phyloP scores from a whole-genome alignment of 1,139 yeast species.

The Yamadazyma atmosphaerica region DNA sequence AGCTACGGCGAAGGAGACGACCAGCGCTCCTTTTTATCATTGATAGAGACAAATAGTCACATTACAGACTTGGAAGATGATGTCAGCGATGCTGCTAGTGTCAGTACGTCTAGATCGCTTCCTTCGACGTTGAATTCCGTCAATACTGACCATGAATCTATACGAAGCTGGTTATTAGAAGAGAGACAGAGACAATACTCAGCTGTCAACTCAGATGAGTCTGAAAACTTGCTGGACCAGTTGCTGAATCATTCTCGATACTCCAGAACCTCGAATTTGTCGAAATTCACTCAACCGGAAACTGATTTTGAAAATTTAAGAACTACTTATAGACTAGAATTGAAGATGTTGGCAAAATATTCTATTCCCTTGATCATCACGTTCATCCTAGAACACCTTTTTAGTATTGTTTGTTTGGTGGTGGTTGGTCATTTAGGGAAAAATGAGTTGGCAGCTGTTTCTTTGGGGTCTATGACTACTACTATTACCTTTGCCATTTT shows the following conservation, averaged over 20 bases:
- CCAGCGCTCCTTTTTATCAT: constrained; percentile 61
- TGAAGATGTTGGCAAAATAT: constrained; percentile 49
- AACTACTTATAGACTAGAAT: constrained; percentile 49
- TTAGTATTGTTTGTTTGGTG: constrained; percentile 67
- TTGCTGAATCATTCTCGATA: constrained; percentile 13
- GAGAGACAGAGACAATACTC: constrained; percentile 65
- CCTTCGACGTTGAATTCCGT: constrained; percentile 62
- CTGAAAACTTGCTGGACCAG: constrained; percentile 22
- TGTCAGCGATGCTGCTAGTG: constrained; percentile 52
- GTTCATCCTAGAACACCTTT: constrained; percentile 68
- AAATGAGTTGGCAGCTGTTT: constrained; percentile 74
- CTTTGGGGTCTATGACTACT: constrained; percentile 85
- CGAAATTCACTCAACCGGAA: constrained; percentile 6
- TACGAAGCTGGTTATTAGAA: constrained; percentile 60
- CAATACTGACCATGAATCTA: constrained; percentile 54
- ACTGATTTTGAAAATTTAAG: constrained; percentile 40
- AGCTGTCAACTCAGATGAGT: constrained; percentile 23
- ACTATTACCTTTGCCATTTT: constrained; percentile 81
- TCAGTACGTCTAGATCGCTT: constrained; percentile 55
- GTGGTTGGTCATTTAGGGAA: constrained; percentile 77
- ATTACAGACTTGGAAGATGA: constrained; percentile 42
- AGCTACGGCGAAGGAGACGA: constrained; percentile 62
- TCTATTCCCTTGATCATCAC: constrained; percentile 67
- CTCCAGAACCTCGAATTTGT: constrained; percentile 8
- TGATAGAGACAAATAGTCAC: constrained; percentile 42